Evolutionary conservation across 1,139 yeast species (phyloP), one percentile per base, ranked within the genome.

Genomic region (Nematodospora anomalae): DNA sequence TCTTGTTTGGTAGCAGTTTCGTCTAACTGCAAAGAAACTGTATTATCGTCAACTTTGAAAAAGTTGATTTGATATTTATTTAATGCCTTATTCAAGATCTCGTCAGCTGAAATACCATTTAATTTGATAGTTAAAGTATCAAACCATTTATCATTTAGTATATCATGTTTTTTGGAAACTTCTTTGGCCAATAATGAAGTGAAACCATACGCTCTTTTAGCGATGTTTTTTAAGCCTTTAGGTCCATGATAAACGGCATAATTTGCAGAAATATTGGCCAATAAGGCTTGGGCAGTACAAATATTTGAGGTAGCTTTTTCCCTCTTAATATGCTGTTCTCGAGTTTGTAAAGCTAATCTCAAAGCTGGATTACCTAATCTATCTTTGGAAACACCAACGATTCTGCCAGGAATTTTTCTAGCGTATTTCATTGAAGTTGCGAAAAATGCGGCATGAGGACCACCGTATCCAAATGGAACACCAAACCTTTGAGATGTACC

Each of bases 391-490:
- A 87, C 81, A 55, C 98, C 98, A 39, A 92, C 92, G 41, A 92
- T 77, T 67, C 98, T 79, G 30, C 98, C 98, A 3, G 98, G 98
- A 60, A 92, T 88, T 62, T 90, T 90, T 60, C 98, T 80, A 57
- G 88, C 86, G 54, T 85, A 76, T 44, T 79, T 75, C 44, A 80
- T 76, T 16, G 80, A 73, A 33, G 94, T 95, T 11, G 97, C 88
- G 55, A 92, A 90, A 67, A 88, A 92, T 0, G 96, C 98, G 36
- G 98, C 98, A 60, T 92, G 98, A 4, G 98, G 98, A 23, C 98
- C 98, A 55, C 98, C 98, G 56, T 82, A 92, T 10, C 97, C 98
- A 66, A 90, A 79, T 40, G 98, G 97, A 31, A 92, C 97, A 54
- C 98, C 98, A 52, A 92, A 88, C 62, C 98, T 76, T 71, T 92